Percentiles rank a stretch among this genome's conserved stretches.
Conservation (phyloP, 176 grass and related monocot species). For the Cenchrus purpureus region DNA sequence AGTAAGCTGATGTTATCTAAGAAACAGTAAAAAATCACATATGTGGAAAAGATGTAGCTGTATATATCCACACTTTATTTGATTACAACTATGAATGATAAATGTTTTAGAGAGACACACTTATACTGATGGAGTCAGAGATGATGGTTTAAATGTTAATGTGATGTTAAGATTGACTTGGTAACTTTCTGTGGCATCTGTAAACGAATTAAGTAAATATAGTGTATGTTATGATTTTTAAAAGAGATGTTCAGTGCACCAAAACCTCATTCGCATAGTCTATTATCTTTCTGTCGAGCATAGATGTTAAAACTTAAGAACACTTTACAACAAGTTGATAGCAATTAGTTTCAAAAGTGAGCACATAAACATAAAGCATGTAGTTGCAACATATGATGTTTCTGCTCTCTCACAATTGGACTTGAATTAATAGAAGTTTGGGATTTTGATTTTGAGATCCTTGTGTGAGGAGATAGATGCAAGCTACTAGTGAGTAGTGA, state of each 20-base stretch:
- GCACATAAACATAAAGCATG: background rate
- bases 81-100: background rate
- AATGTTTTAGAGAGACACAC: constrained; percentile 5
- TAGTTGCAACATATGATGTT: background rate
- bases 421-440: constrained; percentile 3
- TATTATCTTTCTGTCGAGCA: background rate
- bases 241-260: background rate
- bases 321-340: constrained; percentile 8
- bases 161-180: background rate
- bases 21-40: background rate
- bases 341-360: background rate
- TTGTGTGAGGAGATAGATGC: background rate
- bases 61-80: constrained; percentile 10
- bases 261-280: background rate
- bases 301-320: constrained; percentile 1
- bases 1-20: background rate
- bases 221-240: constrained; percentile 10
- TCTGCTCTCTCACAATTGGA: background rate
- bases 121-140: background rate
- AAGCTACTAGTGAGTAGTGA: no score
- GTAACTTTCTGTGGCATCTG: constrained; percentile 8
- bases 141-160: constrained; percentile 3
- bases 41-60: background rate
- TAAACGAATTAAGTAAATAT: background rate
- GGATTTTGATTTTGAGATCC: constrained; percentile 5